Conservation (phyloP, 257 asterid genomes). For the Petrea volubilis region DNA sequence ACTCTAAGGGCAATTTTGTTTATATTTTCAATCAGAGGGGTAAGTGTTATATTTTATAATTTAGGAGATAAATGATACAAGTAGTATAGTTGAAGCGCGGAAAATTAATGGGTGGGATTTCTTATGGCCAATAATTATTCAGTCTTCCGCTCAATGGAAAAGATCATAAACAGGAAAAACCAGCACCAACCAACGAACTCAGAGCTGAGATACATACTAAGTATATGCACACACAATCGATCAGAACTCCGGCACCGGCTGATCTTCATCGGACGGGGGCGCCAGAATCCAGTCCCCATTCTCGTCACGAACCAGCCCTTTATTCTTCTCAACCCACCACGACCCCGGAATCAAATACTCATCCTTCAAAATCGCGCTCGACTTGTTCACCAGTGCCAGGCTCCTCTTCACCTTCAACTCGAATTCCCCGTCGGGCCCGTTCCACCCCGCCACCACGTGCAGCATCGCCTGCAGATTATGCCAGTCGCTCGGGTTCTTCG, state of each 20-base stretch:
- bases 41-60: no score
- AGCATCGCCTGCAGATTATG: constrained; percentile 84
- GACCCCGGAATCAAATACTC: constrained; percentile 76
- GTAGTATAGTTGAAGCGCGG: no score
- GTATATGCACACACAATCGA: no score
- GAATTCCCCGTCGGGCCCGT: constrained; percentile 55
- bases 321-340: constrained; percentile 96
- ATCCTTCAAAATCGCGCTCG: constrained; percentile 61
- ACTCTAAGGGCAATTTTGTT: no score
- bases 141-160: background rate
- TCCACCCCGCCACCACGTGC: constrained; percentile 85
- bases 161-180: background rate
- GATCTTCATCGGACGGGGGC: constrained; percentile 61
- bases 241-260: constrained; percentile 68
- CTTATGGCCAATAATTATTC: no score
- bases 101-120: no score
- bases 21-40: no score
- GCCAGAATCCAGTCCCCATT: constrained; percentile 71
- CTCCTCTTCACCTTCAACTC: constrained; percentile 71
- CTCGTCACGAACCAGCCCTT: constrained; percentile 54
- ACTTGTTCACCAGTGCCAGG: constrained; percentile 77
- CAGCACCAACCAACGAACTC: background rate
- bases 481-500: constrained; percentile 75
- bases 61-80: no score
- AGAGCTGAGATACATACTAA: no score